phyloP scores from a whole-genome alignment of 2,329 filamentous ascomycete genomes.

The Coniochaeta sp. region DNA sequence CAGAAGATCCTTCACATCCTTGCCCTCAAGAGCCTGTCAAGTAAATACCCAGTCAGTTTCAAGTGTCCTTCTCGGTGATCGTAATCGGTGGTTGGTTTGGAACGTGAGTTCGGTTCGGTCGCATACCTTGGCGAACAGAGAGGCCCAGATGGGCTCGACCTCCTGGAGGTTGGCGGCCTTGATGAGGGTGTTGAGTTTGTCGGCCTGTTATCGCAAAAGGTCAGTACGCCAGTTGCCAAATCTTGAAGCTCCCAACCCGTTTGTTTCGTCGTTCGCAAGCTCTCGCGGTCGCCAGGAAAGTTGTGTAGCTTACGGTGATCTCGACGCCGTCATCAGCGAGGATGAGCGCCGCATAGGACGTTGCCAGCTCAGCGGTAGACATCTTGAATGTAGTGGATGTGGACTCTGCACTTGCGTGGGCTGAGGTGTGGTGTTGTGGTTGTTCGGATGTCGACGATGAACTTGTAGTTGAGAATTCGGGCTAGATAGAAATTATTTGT shows the following conservation, averaged over 20 bases:
- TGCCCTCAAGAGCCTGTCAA: constrained; percentile 76
- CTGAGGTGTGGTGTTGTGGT: not conserved
- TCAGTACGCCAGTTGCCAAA: constrained; percentile 3
- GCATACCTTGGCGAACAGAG: constrained; percentile 97
- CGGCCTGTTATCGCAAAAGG: constrained; percentile 57
- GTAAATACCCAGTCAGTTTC: constrained; percentile 15
- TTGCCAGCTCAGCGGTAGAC: constrained; percentile 95
- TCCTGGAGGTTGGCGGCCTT: constrained; percentile 83
- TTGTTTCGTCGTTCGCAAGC: not conserved
- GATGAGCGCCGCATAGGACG: constrained; percentile 99
- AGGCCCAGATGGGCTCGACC: constrained; percentile 97
- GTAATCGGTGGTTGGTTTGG: not conserved
- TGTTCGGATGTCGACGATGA: constrained; percentile 1
- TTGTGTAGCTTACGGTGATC: constrained; percentile 77
- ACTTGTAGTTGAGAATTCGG: constrained; percentile 5
- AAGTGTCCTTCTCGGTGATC: constrained; percentile 3
- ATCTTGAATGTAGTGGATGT: constrained; percentile 56
- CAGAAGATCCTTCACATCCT: constrained; percentile 87
- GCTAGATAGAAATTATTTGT: constrained; percentile 4
- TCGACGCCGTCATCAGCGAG: constrained; percentile 98
- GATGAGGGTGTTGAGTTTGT: constrained; percentile 95
- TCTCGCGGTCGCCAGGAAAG: not conserved
- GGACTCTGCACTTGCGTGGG: constrained; percentile 16
- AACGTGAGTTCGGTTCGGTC: constrained; percentile 7
- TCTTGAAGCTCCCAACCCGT: not conserved